Conservation (phyloP, 2,329 filamentous ascomycete genomes). For the Metarhizium album region DNA sequence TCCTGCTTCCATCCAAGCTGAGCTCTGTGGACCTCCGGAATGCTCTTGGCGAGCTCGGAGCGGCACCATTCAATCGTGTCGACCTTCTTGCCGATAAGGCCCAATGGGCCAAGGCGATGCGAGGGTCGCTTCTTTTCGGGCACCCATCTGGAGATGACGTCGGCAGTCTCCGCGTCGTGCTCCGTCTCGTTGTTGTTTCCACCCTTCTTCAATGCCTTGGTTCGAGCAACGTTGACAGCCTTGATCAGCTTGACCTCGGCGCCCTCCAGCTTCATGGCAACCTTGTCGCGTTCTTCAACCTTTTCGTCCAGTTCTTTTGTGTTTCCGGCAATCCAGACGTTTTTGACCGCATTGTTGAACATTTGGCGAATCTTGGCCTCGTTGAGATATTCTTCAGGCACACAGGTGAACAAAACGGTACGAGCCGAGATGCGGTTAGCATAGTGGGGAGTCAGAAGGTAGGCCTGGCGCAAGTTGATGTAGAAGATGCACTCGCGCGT, state of each 20-base stretch:
- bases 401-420: slow-evolving; percentile 85
- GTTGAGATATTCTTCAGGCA: slow-evolving; percentile 66
- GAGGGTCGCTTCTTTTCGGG: slow-evolving; percentile 56
- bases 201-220: slow-evolving; percentile 23
- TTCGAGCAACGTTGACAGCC: slow-evolving; percentile 32
- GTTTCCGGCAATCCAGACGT: slow-evolving; percentile 74
- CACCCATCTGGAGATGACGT: slow-evolving; percentile 55
- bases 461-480: slow-evolving; percentile 88
- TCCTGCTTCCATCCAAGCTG: slow-evolving; percentile 48
- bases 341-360: slow-evolving; percentile 69
- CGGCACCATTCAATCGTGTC: slow-evolving; percentile 84
- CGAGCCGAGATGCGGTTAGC: slow-evolving; percentile 77
- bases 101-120: slow-evolving; percentile 53
- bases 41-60: slow-evolving; percentile 40
- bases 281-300: slow-evolving; percentile 64
- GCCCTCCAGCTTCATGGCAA: slow-evolving; percentile 67
- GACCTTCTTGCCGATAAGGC: slow-evolving; percentile 55
- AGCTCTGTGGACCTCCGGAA: slow-evolving; percentile 54
- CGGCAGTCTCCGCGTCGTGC: slow-evolving; percentile 54
- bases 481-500: slow-evolving; percentile 87
- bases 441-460: slow-evolving; percentile 76
- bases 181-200: slow-evolving; percentile 25
- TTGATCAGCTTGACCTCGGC: slow-evolving; percentile 77
- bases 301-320: slow-evolving; percentile 64
- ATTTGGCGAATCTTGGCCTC: slow-evolving; percentile 62